A percentile compares a stretch with the other conserved stretches of the same genome.
These are phyloP conservation scores for Micromonas commoda DNA, from an alignment of 139 green algal genomes.

Conservation along the genomic window DNA sequence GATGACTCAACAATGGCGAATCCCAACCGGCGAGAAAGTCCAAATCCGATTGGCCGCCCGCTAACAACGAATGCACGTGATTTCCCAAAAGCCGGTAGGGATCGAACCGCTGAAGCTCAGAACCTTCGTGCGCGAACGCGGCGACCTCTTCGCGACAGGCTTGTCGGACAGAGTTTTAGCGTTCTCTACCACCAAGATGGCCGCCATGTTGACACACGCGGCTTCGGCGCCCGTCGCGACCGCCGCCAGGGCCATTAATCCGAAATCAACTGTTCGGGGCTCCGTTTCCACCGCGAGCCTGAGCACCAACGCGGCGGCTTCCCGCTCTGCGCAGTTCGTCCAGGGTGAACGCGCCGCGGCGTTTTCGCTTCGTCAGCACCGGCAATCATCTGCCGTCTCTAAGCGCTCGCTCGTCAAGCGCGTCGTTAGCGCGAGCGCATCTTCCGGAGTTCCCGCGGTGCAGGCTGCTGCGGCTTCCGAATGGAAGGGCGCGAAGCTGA, in stretches of 20 bases:
- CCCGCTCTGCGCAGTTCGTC: background rate
- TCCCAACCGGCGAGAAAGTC: no score
- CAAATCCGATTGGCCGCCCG: no score
- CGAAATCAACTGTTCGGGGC: no score
- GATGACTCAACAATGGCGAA: no score
- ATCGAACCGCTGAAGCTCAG: no score
- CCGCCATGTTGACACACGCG: background rate
- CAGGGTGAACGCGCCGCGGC: background rate
- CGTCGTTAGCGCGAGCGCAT: background rate
- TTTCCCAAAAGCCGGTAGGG: no score
- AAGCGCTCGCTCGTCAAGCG: background rate
- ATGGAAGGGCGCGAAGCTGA: constrained; percentile 78
- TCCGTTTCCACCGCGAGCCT: background rate
- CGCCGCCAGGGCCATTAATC: background rate
- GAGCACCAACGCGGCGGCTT: background rate
- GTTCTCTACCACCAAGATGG: no score
- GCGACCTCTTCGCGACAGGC: no score
- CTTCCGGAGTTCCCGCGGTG: background rate
- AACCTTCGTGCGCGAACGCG: no score
- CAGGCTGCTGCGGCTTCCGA: constrained; percentile 6
- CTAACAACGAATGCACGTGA: no score
- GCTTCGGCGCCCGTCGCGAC: background rate
- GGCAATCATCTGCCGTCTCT: background rate
- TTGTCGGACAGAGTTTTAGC: no score
- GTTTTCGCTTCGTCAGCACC: background rate